phyloP scores from a whole-genome alignment of 805 yeast genomes.

The Yarrowia keelungensis region DNA sequence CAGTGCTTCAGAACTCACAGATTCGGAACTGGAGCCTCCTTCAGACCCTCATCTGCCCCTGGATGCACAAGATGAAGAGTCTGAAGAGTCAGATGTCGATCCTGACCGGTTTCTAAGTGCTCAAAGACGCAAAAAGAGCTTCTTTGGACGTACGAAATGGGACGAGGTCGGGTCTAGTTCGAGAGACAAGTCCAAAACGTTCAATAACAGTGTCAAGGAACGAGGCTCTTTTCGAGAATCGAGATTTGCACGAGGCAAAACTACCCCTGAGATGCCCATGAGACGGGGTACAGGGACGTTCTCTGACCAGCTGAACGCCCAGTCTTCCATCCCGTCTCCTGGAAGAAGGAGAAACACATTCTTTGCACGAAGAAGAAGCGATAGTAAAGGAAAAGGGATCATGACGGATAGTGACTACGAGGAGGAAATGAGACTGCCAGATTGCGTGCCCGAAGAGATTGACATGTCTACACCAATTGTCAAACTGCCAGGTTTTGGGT shows the following conservation, averaged over 20 bases:
- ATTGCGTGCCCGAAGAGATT: neutral
- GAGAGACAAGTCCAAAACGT: conserved; percentile 24
- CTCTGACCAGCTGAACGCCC: conserved; percentile 31
- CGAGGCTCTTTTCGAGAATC: conserved; percentile 14
- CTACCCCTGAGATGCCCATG: conserved; percentile 3
- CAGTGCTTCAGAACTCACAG: conserved; percentile 11
- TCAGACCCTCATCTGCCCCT: neutral
- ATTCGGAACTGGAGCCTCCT: conserved; percentile 5
- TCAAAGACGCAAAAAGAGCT: conserved; percentile 8
- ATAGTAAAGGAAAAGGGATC: conserved; percentile 14
- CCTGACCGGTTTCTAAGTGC: conserved; percentile 26
- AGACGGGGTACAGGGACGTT: conserved; percentile 18
- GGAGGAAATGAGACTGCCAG: conserved; percentile 4
- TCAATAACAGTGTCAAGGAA: conserved; percentile 16
- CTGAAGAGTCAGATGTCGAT: conserved; percentile 17
- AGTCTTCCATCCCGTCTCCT: conserved; percentile 8
- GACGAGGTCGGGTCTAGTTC: conserved; percentile 18
- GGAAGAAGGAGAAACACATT: conserved; percentile 3
- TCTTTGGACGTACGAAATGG: conserved; percentile 16
- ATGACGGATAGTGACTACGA: conserved; percentile 33
- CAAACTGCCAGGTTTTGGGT: conserved; percentile 19
- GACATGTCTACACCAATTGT: conserved; percentile 18
- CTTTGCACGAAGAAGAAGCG: neutral
- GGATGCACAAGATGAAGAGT: neutral
- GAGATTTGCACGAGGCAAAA: conserved; percentile 11